These are phyloP conservation scores for Lepidopterella palustris DNA, from an alignment of 495 filamentous ascomycete genomes.

Conservation along the genomic window DNA sequence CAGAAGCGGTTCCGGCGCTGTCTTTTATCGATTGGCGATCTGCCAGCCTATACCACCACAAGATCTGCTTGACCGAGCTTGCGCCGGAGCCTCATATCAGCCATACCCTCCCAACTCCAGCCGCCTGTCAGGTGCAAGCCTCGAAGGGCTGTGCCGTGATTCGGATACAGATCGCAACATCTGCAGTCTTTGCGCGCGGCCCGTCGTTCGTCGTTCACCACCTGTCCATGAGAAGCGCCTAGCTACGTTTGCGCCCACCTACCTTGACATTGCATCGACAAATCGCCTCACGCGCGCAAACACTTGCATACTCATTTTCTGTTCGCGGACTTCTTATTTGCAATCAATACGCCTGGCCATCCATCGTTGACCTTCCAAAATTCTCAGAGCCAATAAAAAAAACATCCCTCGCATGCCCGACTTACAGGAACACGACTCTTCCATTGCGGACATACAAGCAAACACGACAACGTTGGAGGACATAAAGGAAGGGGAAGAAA, in stretches of 20 bases:
- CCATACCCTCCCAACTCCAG: constrained; percentile 1
- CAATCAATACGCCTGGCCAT: neutral
- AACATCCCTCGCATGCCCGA: constrained; percentile 13
- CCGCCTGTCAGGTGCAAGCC: constrained; percentile 17
- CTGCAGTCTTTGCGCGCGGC: constrained; percentile 14
- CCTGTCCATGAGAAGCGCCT: constrained; percentile 3
- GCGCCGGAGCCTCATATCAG: constrained; percentile 3
- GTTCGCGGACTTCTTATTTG: neutral
- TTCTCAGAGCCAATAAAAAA: neutral
- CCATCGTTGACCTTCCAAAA: neutral
- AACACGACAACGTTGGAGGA: constrained; percentile 16
- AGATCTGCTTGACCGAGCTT: constrained; percentile 20
- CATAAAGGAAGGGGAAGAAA: constrained; percentile 17
- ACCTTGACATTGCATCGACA: neutral
- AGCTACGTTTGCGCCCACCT: neutral
- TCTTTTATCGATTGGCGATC: constrained; percentile 16
- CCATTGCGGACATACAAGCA: constrained; percentile 3
- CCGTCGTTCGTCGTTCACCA: neutral
- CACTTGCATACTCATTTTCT: neutral
- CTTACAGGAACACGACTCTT: neutral
- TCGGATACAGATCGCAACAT: constrained; percentile 1
- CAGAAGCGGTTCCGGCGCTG: constrained; percentile 22
- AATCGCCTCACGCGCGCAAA: neutral
- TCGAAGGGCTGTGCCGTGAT: constrained; percentile 9
- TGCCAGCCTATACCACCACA: constrained; percentile 2